phyloP scores from a whole-genome alignment of 495 filamentous ascomycete species.

The Hypoxylon rickii region DNA sequence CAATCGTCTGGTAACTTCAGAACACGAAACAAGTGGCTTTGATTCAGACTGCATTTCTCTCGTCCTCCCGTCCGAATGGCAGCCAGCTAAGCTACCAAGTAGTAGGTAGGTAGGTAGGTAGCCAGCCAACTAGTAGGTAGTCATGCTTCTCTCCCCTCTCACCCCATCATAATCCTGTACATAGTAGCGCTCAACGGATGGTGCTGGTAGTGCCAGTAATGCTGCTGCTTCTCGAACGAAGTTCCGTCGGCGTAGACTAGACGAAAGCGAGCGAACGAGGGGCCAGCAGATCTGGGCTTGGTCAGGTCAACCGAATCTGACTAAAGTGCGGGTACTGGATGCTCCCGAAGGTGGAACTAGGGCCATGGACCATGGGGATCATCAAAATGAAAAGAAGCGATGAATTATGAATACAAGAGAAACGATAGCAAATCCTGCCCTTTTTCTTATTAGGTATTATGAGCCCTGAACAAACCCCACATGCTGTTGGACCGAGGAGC shows the following conservation, averaged over 20 bases:
- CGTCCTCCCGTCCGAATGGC: slow-evolving; percentile 18
- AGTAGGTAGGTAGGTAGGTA: not conserved
- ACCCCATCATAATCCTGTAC: too few relatives aligned
- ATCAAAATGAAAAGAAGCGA: slow-evolving; percentile 27
- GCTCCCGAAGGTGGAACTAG: slow-evolving; percentile 37
- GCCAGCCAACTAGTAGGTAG: too few relatives aligned
- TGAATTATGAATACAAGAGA: slow-evolving; percentile 25
- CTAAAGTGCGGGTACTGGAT: slow-evolving; percentile 38
- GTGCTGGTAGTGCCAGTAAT: too few relatives aligned
- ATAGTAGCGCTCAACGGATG: too few relatives aligned
- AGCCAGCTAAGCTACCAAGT: slow-evolving; percentile 10
- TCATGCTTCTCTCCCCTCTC: too few relatives aligned
- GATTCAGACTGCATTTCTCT: slow-evolving; percentile 9
- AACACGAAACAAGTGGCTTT: slow-evolving; percentile 31
- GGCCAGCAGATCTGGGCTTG: slow-evolving; percentile 28
- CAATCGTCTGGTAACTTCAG: slow-evolving; percentile 16
- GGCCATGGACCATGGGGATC: slow-evolving; percentile 28
- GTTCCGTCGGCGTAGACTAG: slow-evolving; percentile 35
- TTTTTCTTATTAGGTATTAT: slow-evolving; percentile 32
- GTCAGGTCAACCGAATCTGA: slow-evolving; percentile 36
- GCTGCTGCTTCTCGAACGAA: slow-evolving; percentile 6
- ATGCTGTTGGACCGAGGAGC: slow-evolving; percentile 24
- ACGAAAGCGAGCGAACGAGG: slow-evolving; percentile 24
- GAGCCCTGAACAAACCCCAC: slow-evolving; percentile 32
- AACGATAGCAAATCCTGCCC: slow-evolving; percentile 36